Percentiles rank a stretch among this genome's conserved stretches.
These are phyloP conservation scores for Exserohilum rostratum DNA, from an alignment of 2,329 filamentous ascomycete genomes.

Conservation along the genomic window DNA sequence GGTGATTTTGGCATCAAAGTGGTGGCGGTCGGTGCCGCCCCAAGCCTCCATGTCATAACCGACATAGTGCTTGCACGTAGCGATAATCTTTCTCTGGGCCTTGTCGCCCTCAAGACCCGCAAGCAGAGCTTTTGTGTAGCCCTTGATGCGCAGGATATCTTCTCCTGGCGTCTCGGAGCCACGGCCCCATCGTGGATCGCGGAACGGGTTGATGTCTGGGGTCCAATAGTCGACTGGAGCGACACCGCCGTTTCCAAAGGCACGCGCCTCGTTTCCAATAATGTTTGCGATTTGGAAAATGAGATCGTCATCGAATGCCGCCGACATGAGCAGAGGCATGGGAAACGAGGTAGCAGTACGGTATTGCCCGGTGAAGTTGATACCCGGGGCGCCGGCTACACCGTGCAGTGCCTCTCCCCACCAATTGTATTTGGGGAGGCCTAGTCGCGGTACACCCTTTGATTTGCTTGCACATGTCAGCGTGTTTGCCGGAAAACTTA, in stretches of 20 bases:
- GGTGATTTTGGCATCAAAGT: slow-evolving; percentile 63
- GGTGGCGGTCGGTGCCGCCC: slow-evolving; percentile 46
- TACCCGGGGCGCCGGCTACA: slow-evolving; percentile 61
- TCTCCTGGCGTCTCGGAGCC: slow-evolving; percentile 64
- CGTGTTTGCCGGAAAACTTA: slow-evolving; percentile 34
- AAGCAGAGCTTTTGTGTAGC: slow-evolving; percentile 50
- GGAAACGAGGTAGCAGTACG: slow-evolving; percentile 70
- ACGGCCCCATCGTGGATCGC: slow-evolving; percentile 67
- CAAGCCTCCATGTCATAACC: slow-evolving; percentile 38
- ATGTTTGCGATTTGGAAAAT: slow-evolving; percentile 63
- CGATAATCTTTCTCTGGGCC: slow-evolving; percentile 45
- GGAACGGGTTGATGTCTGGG: slow-evolving; percentile 71
- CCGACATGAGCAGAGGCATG: slow-evolving; percentile 66
- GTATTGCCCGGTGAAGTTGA: slow-evolving; percentile 62
- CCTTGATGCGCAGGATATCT: slow-evolving; percentile 58
- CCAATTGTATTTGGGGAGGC: slow-evolving; percentile 60
- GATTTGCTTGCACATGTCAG: slow-evolving; percentile 55
- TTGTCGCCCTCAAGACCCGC: slow-evolving; percentile 22
- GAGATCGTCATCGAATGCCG: slow-evolving; percentile 68
- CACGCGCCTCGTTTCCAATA: slow-evolving; percentile 66
- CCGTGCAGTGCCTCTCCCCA: slow-evolving; percentile 69
- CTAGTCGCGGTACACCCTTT: slow-evolving; percentile 61
- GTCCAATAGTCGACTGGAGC: slow-evolving; percentile 65
- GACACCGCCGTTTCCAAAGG: slow-evolving; percentile 66
- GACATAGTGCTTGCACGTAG: slow-evolving; percentile 56